Conservation (phyloP, 371 early-diverging fungal species). For the Mortierella sp. region DNA sequence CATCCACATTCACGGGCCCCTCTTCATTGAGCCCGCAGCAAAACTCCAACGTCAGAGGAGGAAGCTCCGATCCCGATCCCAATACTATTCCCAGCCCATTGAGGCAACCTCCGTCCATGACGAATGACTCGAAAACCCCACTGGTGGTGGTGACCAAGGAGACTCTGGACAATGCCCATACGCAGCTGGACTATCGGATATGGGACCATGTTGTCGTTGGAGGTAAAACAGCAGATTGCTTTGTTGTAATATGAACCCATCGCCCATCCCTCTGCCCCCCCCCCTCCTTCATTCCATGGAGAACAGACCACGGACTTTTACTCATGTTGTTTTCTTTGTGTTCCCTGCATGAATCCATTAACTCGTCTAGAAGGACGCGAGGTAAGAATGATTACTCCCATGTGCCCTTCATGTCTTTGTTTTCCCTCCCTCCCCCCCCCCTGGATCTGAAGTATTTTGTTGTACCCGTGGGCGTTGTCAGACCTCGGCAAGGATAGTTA, state of each 20-base stretch:
- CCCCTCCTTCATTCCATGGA: too few relatives aligned
- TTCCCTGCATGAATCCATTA: conserved; percentile 2
- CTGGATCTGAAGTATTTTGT: too few relatives aligned
- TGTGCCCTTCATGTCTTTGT: too few relatives aligned
- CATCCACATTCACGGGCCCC: background rate
- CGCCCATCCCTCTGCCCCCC: too few relatives aligned
- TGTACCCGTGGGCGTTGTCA: background rate
- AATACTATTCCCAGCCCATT: too few relatives aligned
- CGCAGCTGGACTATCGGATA: conserved; percentile 30
- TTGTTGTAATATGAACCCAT: conserved; percentile 1
- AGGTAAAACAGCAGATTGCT: conserved; percentile 16
- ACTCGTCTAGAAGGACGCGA: conserved; percentile 28
- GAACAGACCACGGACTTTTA: conserved; percentile 2
- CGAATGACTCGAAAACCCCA: background rate
- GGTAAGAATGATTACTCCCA: too few relatives aligned
- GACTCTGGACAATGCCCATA: conserved; percentile 11
- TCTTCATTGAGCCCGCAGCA: background rate
- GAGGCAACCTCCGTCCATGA: too few relatives aligned
- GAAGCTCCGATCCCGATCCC: background rate
- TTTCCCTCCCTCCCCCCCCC: too few relatives aligned
- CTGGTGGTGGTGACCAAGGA: conserved; percentile 20
- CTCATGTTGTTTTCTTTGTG: background rate
- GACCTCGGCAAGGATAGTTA: background rate
- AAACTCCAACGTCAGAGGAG: background rate
- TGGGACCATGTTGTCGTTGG: conserved; percentile 49